phyloP scores from a whole-genome alignment of 768 basidiomycete species.

The Asterophora lycoperdoides region DNA sequence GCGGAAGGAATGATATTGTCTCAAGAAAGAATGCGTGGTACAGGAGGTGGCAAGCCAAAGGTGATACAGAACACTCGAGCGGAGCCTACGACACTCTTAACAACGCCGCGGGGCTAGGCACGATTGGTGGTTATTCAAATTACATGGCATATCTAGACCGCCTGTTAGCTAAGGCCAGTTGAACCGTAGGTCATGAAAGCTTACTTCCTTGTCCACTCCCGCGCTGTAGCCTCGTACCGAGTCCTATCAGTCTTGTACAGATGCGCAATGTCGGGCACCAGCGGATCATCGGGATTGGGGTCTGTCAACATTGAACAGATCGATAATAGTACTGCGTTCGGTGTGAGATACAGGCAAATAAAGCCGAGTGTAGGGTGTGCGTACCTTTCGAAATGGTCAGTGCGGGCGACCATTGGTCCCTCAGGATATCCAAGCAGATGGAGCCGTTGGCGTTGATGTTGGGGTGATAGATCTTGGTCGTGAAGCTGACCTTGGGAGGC shows the following conservation, averaged over 20 bases:
- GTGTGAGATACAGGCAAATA: conserved; percentile 4
- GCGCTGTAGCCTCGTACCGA: conserved; percentile 95
- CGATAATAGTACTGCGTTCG: conserved; percentile 75
- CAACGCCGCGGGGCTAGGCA: conserved; percentile 3
- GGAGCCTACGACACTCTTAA: conserved; percentile 11
- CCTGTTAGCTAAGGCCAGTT: conserved; percentile 6
- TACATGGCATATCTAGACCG: conserved; percentile 51
- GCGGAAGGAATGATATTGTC: conserved; percentile 14
- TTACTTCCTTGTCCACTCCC: conserved; percentile 99
- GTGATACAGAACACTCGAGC: conserved; percentile 19
- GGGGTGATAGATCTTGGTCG: conserved; percentile 99
- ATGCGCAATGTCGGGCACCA: conserved; percentile 98
- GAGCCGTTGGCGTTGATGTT: conserved; percentile 99
- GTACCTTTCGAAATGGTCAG: conserved; percentile 97
- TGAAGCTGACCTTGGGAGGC: conserved; percentile 99
- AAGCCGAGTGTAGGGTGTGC: conserved; percentile 16
- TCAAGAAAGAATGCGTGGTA: conserved; percentile 18
- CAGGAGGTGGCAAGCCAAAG: conserved; percentile 16
- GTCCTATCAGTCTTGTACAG: conserved; percentile 98
- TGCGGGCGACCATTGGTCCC: conserved; percentile 99
- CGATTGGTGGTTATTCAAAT: conserved; percentile 13
- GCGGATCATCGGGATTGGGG: conserved; percentile 97
- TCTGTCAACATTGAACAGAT: conserved; percentile 99
- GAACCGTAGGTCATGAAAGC: conserved; percentile 25
- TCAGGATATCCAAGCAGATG: conserved; percentile 96